Percentiles rank a stretch among this genome's conserved stretches.
Conservation (phyloP, 768 basidiomycete genomes). For the Lentinula lateritia region DNA sequence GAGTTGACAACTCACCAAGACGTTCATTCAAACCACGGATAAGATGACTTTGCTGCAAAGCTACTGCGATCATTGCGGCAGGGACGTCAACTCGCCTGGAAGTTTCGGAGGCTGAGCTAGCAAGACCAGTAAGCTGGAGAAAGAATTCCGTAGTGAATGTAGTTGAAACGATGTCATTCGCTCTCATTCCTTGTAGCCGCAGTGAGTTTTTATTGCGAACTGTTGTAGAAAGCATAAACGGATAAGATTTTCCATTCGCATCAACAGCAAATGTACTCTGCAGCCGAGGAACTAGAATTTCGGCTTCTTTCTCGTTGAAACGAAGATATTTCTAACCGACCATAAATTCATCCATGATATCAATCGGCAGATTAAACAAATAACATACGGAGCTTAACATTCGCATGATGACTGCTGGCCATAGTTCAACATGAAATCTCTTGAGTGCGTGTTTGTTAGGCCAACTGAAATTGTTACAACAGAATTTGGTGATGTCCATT, state of each 20-base stretch:
- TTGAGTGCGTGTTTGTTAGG: background rate
- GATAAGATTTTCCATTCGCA: background rate
- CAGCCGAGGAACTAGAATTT: background rate
- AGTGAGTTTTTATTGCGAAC: background rate
- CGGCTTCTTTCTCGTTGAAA: background rate
- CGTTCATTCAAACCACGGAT: background rate
- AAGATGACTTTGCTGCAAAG: background rate
- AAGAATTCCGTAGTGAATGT: background rate
- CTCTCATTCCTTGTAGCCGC: background rate
- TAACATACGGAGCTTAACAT: background rate
- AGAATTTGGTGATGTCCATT: background rate
- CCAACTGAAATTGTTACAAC: background rate
- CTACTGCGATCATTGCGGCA: background rate
- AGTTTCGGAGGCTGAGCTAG: background rate
- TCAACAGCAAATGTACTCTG: background rate
- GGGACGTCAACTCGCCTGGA: background rate
- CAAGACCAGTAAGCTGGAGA: background rate
- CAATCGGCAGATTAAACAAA: background rate
- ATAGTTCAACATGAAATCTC: background rate
- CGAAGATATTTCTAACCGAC: background rate
- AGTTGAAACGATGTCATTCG: background rate
- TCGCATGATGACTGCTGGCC: background rate
- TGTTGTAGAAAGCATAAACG: background rate
- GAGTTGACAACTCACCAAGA: too few species aligned
- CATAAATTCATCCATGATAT: background rate